Conservation (phyloP, 1,284 basidiomycete genomes). For the Austroboletus niveus region DNA sequence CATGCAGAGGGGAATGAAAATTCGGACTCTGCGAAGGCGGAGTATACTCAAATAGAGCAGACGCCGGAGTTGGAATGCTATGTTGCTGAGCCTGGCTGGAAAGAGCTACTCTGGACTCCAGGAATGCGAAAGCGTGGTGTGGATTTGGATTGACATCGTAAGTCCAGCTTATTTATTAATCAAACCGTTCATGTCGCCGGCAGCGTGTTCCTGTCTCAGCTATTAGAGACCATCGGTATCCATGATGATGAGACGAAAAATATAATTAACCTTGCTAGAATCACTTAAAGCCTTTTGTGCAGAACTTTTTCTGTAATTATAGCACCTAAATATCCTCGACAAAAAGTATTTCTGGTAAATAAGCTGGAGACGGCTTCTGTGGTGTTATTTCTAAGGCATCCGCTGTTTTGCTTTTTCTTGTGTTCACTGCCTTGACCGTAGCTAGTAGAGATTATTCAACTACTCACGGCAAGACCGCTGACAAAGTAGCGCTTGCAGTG, state of each 20-base stretch:
- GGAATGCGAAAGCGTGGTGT: constrained; percentile 6
- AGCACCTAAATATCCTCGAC: constrained; percentile 15
- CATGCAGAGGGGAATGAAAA: too few relatives aligned
- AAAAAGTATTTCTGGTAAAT: constrained; percentile 18
- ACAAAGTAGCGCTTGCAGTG: background rate
- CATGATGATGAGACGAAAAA: constrained; percentile 21
- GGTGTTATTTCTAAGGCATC: constrained; percentile 3
- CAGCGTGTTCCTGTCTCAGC: background rate
- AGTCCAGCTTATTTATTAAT: constrained; percentile 1
- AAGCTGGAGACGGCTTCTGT: background rate
- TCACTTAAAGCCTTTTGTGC: constrained; percentile 13
- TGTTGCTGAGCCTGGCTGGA: background rate
- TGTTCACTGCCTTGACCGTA: constrained; percentile 19
- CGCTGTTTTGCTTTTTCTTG: constrained; percentile 13
- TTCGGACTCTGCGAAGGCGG: too few relatives aligned
- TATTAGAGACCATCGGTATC: constrained; percentile 17
- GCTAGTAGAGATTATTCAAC: too few relatives aligned
- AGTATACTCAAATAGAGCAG: too few relatives aligned
- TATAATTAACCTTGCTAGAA: constrained; percentile 11
- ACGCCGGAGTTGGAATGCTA: constrained; percentile 2
- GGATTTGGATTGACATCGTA: background rate
- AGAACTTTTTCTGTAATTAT: constrained; percentile 5
- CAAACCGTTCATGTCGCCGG: background rate
- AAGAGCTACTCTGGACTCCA: constrained; percentile 2
- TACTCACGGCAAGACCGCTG: constrained; percentile 3